Conservation (phyloP, 768 basidiomycete genomes). For the Candolleomyces aberdarensis region DNA sequence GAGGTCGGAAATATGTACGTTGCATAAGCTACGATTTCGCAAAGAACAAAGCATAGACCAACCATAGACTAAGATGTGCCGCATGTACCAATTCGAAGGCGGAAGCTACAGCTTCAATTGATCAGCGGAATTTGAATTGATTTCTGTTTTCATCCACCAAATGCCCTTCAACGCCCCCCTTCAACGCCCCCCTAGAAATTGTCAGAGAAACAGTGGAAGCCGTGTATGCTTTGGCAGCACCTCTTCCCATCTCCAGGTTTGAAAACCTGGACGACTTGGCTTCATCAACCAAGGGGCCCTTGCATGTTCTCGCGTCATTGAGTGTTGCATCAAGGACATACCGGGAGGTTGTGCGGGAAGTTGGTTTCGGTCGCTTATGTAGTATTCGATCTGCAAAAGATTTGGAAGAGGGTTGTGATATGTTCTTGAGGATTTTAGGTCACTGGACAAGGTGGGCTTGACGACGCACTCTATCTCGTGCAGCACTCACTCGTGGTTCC, state of each 20-base stretch:
- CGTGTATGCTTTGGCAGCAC: not conserved
- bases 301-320: not conserved
- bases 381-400: conserved; percentile 1
- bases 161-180: too few relatives aligned
- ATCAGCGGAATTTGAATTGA: too few relatives aligned
- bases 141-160: too few relatives aligned
- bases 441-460: conserved; percentile 3
- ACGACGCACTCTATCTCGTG: not conserved
- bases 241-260: conserved; percentile 11
- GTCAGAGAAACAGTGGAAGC: conserved; percentile 27
- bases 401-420: not conserved
- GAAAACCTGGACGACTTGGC: not conserved
- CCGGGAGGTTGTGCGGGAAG: conserved; percentile 3
- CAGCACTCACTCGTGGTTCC: not conserved
- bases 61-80: too few relatives aligned
- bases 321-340: conserved; percentile 5
- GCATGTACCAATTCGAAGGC: too few relatives aligned
- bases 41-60: too few relatives aligned
- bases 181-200: conserved; percentile 29
- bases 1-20: too few relatives aligned
- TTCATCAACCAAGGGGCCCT: not conserved
- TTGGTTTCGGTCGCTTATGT: conserved; percentile 5
- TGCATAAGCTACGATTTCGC: too few relatives aligned
- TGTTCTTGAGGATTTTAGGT: not conserved
- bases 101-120: too few relatives aligned